phyloP scores from a whole-genome alignment of 176 grass and related monocot species.

The Rhynchospora tenuis region DNA sequence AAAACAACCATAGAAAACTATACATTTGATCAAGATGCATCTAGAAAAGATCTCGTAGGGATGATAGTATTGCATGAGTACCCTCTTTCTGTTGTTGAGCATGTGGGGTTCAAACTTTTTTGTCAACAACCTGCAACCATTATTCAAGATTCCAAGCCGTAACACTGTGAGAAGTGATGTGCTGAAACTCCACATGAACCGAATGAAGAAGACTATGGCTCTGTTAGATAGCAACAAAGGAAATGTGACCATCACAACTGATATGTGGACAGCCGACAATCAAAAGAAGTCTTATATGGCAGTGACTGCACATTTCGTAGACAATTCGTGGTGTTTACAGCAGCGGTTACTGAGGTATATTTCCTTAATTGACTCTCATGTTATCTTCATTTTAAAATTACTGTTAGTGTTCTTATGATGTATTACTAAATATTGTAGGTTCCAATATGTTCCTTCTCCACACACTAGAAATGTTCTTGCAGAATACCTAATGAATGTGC shows the following conservation, averaged over 20 bases:
- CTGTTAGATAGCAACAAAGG: not conserved
- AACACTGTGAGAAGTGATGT: slow-evolving; percentile 12
- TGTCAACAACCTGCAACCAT: not conserved
- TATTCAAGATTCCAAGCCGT: not conserved
- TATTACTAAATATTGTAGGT: slow-evolving; percentile 1
- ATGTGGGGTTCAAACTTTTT: not conserved
- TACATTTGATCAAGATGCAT: not conserved
- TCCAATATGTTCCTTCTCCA: slow-evolving; percentile 9
- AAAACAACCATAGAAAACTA: not conserved
- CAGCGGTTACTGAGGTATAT: slow-evolving; percentile 3
- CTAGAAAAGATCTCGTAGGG: not conserved
- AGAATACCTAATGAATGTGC: not conserved
- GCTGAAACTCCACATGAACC: not conserved
- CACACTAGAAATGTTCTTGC: not conserved
- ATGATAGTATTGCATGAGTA: slow-evolving; percentile 9
- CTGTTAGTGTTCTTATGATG: not conserved
- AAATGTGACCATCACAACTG: not conserved
- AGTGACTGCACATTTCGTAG: slow-evolving; percentile 4
- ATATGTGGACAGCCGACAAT: not conserved
- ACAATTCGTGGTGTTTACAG: not conserved
- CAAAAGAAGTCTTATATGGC: slow-evolving; percentile 8
- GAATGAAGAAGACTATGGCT: not conserved
- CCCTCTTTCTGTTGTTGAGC: not conserved
- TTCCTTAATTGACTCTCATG: not conserved
- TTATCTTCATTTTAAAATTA: not conserved